These are phyloP conservation scores for Sugiyamaella sp. DNA, from an alignment of 1,139 yeast species.

Conservation along the genomic window DNA sequence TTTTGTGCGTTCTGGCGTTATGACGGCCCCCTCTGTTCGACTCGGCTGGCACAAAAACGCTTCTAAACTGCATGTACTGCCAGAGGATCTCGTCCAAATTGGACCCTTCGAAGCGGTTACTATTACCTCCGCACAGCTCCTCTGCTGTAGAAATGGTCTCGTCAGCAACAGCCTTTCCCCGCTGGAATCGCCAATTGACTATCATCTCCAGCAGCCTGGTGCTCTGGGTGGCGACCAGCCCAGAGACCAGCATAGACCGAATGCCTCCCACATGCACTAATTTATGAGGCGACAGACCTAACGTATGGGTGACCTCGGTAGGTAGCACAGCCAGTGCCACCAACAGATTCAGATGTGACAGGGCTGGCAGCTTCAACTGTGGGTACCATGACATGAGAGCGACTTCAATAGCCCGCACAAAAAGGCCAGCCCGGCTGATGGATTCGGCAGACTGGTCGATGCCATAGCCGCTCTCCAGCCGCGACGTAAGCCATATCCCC, in stretches of 20 bases:
- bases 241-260: not conserved
- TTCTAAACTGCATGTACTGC: constrained; percentile 11
- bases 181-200: constrained; percentile 4
- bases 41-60: constrained; percentile 7
- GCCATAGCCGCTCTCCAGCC: constrained; percentile 18
- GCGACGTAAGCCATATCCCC: constrained; percentile 18
- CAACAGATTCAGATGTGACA: constrained; percentile 14
- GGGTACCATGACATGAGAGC: constrained; percentile 15
- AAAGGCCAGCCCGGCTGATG: constrained; percentile 1
- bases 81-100: not conserved
- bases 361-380: constrained; percentile 13
- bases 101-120: too few species aligned
- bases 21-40: not conserved
- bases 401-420: constrained; percentile 13
- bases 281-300: not conserved
- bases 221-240: constrained; percentile 3
- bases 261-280: constrained; percentile 11
- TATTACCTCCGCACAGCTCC: not conserved
- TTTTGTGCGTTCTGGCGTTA: not conserved
- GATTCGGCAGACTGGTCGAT: constrained; percentile 19
- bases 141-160: not conserved
- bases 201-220: constrained; percentile 3
- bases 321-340: constrained; percentile 14
- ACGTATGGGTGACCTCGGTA: not conserved
- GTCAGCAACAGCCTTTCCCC: not conserved